phyloP scores from a whole-genome alignment of 169 alveolate species.

The Plasmodium coatneyi region DNA sequence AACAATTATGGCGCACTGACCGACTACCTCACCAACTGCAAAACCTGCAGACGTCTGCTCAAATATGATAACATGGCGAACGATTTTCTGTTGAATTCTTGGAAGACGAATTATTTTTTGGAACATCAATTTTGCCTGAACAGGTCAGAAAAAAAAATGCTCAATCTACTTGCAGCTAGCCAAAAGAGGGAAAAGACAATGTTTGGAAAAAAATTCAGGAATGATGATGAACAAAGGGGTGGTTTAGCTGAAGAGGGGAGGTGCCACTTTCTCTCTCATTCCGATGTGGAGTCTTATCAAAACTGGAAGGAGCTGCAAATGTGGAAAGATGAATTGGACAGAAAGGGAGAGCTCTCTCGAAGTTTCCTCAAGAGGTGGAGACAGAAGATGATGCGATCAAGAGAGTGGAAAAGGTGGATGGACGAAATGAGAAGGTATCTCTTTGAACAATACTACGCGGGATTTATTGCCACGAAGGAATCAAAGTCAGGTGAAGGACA shows the following conservation, averaged over 20 bases:
- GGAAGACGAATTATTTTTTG: not conserved
- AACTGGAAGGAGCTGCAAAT: not conserved
- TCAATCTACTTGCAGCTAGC: not conserved
- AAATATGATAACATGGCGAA: constrained; percentile 60
- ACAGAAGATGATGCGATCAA: not conserved
- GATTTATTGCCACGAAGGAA: not conserved
- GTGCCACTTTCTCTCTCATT: not conserved
- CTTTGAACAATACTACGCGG: constrained; percentile 18
- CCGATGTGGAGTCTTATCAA: constrained; percentile 21
- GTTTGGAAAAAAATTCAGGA: not conserved
- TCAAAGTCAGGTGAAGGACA: not conserved
- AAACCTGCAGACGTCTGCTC: constrained; percentile 16
- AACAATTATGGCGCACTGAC: not conserved
- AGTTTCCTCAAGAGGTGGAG: not conserved
- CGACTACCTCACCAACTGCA: constrained; percentile 19
- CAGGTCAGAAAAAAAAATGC: constrained; percentile 7
- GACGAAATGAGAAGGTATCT: constrained; percentile 8
- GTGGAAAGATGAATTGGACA: not conserved
- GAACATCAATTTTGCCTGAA: constrained; percentile 15
- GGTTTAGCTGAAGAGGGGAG: not conserved
- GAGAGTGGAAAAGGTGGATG: not conserved
- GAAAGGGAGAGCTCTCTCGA: not conserved
- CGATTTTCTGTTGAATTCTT: constrained; percentile 12
- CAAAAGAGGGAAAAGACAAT: not conserved
- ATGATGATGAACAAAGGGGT: not conserved